A percentile compares a stretch with the other conserved stretches of the same genome.
These are phyloP conservation scores for Isochrysis galbana DNA, from an alignment of 78 protist genomes.

Conservation along the genomic window DNA sequence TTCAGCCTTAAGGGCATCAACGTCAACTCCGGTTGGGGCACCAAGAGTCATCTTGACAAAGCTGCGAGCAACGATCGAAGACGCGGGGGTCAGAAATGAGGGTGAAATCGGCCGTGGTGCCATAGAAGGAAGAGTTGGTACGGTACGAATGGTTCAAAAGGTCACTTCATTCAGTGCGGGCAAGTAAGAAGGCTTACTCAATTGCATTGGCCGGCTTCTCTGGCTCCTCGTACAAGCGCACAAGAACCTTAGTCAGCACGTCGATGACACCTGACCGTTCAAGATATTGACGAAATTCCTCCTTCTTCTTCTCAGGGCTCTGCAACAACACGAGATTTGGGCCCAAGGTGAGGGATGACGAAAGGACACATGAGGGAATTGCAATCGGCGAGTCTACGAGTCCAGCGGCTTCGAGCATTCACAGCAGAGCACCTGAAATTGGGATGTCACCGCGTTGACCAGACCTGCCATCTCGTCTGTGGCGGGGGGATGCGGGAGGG, in stretches of 20 bases:
- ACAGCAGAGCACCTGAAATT: too few relatives aligned
- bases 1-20: conserved; percentile 54
- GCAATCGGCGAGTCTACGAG: too few relatives aligned
- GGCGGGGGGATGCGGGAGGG: too few relatives aligned
- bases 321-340: too few relatives aligned
- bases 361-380: too few relatives aligned
- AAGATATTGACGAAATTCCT: conserved; percentile 77
- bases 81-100: background rate
- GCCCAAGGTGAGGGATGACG: too few relatives aligned
- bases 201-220: conserved; percentile 76
- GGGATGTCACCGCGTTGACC: too few relatives aligned
- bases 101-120: background rate
- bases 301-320: conserved; percentile 64
- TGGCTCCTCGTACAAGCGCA: conserved; percentile 80
- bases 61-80: background rate
- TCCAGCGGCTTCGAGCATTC: too few relatives aligned
- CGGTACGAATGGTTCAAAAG: too few relatives aligned
- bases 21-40: conserved; percentile 52
- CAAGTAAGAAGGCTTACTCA: conserved; percentile 27
- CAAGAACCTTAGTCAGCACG: conserved; percentile 72
- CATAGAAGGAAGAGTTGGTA: too few relatives aligned
- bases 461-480: too few relatives aligned
- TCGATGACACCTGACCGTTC: conserved; percentile 76
- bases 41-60: conserved; percentile 66
- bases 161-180: background rate